Conservation (phyloP, 169 alveolate species). For the Besnoitia besnoiti region DNA sequence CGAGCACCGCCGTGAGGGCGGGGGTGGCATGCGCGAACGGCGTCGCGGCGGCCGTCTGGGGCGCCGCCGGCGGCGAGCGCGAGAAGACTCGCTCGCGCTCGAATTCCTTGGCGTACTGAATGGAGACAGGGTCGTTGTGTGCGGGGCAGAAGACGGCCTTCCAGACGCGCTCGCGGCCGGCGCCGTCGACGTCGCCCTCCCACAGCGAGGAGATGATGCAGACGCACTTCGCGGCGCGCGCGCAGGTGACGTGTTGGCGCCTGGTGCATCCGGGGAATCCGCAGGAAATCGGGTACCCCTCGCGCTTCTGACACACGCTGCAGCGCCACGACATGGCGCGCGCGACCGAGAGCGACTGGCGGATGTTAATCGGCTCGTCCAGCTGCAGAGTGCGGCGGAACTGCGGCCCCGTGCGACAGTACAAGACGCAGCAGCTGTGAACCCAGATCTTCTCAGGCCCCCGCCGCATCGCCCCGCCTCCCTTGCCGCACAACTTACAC, state of each 20-base stretch:
- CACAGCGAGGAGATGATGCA: constrained; percentile 43
- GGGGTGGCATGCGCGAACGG: too few relatives aligned
- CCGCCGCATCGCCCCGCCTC: constrained; percentile 66
- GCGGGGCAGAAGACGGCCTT: constrained; percentile 64
- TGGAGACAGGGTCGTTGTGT: constrained; percentile 41
- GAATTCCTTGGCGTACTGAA: constrained; percentile 7
- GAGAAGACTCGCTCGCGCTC: not conserved
- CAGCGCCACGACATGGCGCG: constrained; percentile 56
- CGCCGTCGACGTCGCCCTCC: constrained; percentile 47
- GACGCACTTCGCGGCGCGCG: constrained; percentile 51
- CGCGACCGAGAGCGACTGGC: constrained; percentile 38
- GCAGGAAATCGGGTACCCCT: constrained; percentile 63
- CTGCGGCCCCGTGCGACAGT: constrained; percentile 55
- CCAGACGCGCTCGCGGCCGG: constrained; percentile 46
- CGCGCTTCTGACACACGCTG: constrained; percentile 35
- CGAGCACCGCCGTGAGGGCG: too few relatives aligned
- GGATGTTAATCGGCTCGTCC: constrained; percentile 57
- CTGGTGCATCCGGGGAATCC: constrained; percentile 52
- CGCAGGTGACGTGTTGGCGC: constrained; percentile 67
- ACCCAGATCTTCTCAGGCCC: constrained; percentile 69
- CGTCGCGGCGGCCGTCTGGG: not conserved
- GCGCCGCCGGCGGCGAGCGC: not conserved
- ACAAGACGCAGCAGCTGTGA: constrained; percentile 70
- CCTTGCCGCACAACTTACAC: constrained; percentile 30
- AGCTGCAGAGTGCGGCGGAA: constrained; percentile 58